These are phyloP conservation scores for grape (Vitis vinifera) DNA, from an alignment of 164 flowering plant species.

Conservation along the genomic window DNA sequence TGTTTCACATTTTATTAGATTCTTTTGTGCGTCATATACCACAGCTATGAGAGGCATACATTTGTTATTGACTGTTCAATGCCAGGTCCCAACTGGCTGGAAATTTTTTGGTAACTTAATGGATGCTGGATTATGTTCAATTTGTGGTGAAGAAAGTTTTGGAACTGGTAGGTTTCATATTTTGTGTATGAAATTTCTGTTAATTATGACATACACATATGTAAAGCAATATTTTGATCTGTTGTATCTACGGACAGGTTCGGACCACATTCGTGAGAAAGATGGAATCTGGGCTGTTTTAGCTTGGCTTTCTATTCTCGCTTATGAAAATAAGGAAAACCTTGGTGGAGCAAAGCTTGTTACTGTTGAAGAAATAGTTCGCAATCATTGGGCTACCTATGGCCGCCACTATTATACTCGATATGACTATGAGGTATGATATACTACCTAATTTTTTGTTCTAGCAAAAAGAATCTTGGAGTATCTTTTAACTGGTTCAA, in stretches of 20 bases:
- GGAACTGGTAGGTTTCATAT: conserved; percentile 75
- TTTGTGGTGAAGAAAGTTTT: conserved; percentile 99
- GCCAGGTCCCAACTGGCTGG: conserved; percentile 99
- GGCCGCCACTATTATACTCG: conserved; percentile 97
- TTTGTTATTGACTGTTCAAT: conserved; percentile 11
- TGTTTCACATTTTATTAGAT: not conserved
- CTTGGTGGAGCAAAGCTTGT: conserved; percentile 79
- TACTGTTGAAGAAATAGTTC: conserved; percentile 92
- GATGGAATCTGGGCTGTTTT: conserved; percentile 99
- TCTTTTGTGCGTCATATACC: not conserved
- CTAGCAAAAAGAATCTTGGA: conserved; percentile 1
- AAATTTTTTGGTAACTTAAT: conserved; percentile 97
- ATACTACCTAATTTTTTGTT: conserved; percentile 3
- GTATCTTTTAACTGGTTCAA: conserved; percentile 9
- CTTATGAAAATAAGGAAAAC: conserved; percentile 75
- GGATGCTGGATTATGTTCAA: conserved; percentile 96
- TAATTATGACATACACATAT: not conserved
- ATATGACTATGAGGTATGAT: conserved; percentile 90
- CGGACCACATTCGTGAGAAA: conserved; percentile 97
- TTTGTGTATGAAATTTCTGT: conserved; percentile 1
- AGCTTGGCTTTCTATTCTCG: conserved; percentile 96
- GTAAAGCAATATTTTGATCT: not conserved
- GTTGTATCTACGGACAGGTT: conserved; percentile 48
- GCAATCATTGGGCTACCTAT: conserved; percentile 84
- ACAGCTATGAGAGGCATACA: conserved; percentile 3